These are phyloP conservation scores for Phaseolus lunatus DNA, from an alignment of 306 rosid species.

Conservation along the genomic window DNA sequence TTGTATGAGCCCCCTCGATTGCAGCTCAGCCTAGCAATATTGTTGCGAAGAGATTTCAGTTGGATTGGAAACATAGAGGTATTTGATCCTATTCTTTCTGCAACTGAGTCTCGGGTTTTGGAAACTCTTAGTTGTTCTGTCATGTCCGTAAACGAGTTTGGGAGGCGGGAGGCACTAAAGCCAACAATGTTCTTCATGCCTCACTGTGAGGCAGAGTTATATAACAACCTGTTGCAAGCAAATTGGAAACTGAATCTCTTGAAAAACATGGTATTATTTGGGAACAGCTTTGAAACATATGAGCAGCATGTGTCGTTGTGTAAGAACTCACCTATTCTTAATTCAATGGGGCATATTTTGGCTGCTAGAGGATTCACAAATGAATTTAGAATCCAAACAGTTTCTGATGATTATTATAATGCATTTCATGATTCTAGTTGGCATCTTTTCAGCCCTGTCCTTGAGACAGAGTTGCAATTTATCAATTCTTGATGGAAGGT, in stretches of 20 bases:
- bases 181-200: slow-evolving; percentile 88
- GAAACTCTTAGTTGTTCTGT: slow-evolving; percentile 71
- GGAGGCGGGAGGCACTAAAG: slow-evolving; percentile 61
- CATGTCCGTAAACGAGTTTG: slow-evolving; percentile 72
- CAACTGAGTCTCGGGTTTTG: slow-evolving; percentile 61
- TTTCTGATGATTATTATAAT: slow-evolving; percentile 73
- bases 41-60: slow-evolving; percentile 58
- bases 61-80: slow-evolving; percentile 81
- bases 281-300: slow-evolving; percentile 83
- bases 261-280: slow-evolving; percentile 67
- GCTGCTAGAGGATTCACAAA: slow-evolving; percentile 53
- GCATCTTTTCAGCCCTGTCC: slow-evolving; percentile 73
- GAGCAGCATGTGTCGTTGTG: slow-evolving; percentile 61
- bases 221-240: slow-evolving; percentile 75
- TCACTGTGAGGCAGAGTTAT: slow-evolving; percentile 82
- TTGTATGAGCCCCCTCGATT: slow-evolving; percentile 68
- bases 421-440: slow-evolving; percentile 94
- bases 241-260: slow-evolving; percentile 73
- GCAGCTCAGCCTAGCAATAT: slow-evolving; percentile 73
- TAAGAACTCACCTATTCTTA: slow-evolving; percentile 52
- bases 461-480: slow-evolving; percentile 50
- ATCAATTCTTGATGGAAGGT: slow-evolving; percentile 45
- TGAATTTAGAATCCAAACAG: slow-evolving; percentile 62
- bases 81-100: slow-evolving; percentile 87
- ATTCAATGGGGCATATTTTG: slow-evolving; percentile 56